These are phyloP conservation scores for Tolypocladium inflatum DNA, from an alignment of 2,329 filamentous ascomycete genomes.

Conservation along the genomic window DNA sequence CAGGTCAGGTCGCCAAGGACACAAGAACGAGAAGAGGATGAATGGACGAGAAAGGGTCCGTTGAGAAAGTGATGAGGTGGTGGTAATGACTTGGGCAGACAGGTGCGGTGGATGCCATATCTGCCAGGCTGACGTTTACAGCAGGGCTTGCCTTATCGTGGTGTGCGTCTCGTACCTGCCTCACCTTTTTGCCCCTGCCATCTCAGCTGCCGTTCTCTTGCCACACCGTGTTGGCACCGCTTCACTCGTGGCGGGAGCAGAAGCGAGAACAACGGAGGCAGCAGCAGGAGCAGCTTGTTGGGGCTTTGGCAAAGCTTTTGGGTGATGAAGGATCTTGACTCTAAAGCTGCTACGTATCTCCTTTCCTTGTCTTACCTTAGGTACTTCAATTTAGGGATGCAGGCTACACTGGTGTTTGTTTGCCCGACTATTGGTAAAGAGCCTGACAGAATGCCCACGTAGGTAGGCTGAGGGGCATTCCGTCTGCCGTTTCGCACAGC, in stretches of 20 bases:
- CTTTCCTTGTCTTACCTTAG: neutral
- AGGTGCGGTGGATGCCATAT: neutral
- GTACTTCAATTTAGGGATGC: neutral
- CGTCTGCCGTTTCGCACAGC: neutral
- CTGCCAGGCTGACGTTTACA: neutral
- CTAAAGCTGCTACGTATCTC: neutral
- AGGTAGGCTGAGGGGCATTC: neutral
- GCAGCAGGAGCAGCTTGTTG: neutral
- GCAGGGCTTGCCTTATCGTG: neutral
- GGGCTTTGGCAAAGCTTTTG: neutral
- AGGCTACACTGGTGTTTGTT: neutral
- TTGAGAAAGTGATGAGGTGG: neutral
- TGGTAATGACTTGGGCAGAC: neutral
- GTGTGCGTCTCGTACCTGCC: neutral
- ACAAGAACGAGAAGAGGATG: neutral
- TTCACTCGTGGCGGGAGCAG: neutral
- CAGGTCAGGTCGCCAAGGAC: neutral
- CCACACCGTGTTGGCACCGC: neutral
- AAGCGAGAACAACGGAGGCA: neutral
- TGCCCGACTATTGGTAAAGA: neutral
- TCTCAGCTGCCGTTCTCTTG: neutral
- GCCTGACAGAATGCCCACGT: neutral
- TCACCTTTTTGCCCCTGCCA: neutral
- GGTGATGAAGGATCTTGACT: neutral
- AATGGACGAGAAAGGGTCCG: neutral